Conservation (phyloP, 352 stramenopile genomes). For the Halophytophthora polymorphica region DNA sequence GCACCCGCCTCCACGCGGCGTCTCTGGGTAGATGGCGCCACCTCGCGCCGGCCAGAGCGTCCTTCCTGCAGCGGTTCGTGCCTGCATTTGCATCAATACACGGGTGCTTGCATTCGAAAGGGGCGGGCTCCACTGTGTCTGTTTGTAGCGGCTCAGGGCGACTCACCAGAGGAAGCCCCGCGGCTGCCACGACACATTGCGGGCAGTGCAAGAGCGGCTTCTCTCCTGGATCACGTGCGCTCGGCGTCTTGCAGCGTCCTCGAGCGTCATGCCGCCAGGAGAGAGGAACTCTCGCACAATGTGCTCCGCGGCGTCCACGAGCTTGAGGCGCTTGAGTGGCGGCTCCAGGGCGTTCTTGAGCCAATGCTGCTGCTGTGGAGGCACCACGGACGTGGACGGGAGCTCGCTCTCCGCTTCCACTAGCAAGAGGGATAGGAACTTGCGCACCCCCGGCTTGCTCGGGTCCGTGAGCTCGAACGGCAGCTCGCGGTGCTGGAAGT, state of each 20-base stretch:
- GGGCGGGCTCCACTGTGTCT: no score
- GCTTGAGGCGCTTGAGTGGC: slow-evolving; percentile 6
- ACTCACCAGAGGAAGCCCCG: no score
- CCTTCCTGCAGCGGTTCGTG: no score
- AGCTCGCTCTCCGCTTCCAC: slow-evolving; percentile 29
- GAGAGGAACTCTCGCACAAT: slow-evolving; percentile 17
- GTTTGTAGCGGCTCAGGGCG: no score
- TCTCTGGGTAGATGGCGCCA: no score
- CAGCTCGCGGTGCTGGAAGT: slow-evolving; percentile 37
- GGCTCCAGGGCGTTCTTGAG: slow-evolving; percentile 7
- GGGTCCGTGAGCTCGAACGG: slow-evolving; percentile 39
- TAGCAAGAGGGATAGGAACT: slow-evolving; percentile 49
- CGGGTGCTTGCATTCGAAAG: no score
- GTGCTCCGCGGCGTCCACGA: slow-evolving; percentile 14
- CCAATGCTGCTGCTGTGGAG: slow-evolving; percentile 41
- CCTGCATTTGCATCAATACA: no score
- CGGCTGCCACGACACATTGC: no score
- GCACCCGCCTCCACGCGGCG: no score
- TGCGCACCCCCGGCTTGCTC: slow-evolving; percentile 29
- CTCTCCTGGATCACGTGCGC: no score
- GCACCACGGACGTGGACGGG: slow-evolving; percentile 33
- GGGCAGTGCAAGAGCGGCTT: no score
- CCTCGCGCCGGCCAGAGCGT: no score
- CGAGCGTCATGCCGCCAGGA: slow-evolving; percentile 12
- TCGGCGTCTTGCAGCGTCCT: slow-evolving; percentile 25